Base-by-base conservation (phyloP, 805 yeast species). In the Yamadazyma scolyti region DNA sequence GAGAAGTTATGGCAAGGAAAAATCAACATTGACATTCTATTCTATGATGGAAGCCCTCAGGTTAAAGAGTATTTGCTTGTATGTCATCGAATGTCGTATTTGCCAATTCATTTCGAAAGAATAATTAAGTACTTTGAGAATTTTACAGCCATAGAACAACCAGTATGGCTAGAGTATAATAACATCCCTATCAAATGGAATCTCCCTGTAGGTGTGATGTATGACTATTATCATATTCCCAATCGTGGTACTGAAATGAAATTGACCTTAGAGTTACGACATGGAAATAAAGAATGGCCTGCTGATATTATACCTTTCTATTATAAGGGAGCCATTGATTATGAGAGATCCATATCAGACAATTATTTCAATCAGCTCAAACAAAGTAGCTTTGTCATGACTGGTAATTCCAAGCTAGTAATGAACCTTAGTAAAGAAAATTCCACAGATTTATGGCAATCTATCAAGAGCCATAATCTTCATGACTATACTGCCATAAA, bases 301-400 rank as follows among this genome's bases (percentile, higher is more conserved):
- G n/a, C 28, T 1, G 51, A 49, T 4, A 20, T 47, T 13, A 48
- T 33, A 4, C 36, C 36, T 8, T 28, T 33, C 11, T 5, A 9
- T 18, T 16, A 5, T n/a, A 33, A 28, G 11, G 30, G 30, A 11
- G 29, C 14, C 3, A 30, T 47, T 3, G 47, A 52, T 33, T 61
- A 59, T 41, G 37, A 45, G 20, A 39, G 46, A 15, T 48, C 65
- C 9, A 42, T 76, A 36, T 66, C 56, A 26, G 72, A 68, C 30
- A 68, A 74, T 29, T 79, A 93, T 80, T 60, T 79, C 38, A 88
- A 90, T 50, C 87, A 78, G 37, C 58, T 87, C 50, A 90, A 93
- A 47, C 97, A 90, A 48, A 73, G 87, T 4, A 77, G 87, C 46
- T 86, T 70, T 47, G 75, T 87, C 0, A 53, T 83, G 21, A 77